Evolutionary conservation across 169 alveolate genomes (phyloP).

Genomic region (Perkinsus chesapeaki): DNA sequence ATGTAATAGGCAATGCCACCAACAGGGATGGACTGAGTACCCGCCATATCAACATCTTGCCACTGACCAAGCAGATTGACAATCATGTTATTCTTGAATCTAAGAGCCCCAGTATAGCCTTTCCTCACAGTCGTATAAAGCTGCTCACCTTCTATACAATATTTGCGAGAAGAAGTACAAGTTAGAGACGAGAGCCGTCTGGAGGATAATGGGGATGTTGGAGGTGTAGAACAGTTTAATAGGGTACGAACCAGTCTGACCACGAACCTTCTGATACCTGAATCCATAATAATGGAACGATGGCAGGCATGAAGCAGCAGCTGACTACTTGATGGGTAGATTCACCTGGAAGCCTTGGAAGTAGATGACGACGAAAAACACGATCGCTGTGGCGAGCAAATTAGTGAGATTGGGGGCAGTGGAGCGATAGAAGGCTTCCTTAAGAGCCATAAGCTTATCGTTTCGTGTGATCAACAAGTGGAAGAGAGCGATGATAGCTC

Average conservation of each 20-base stretch:
- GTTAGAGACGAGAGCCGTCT: constrained; percentile 96
- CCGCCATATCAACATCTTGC: constrained; percentile 66
- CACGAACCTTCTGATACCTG: constrained; percentile 85
- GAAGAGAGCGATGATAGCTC: constrained; percentile 95
- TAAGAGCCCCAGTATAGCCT: not conserved
- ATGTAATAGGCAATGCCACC: constrained; percentile 99
- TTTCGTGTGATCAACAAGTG: constrained; percentile 90
- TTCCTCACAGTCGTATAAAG: not conserved
- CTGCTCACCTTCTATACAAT: constrained; percentile 66
- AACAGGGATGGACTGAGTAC: constrained; percentile 95
- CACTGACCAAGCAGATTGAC: constrained; percentile 89
- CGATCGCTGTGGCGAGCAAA: constrained; percentile 91
- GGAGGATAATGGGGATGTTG: constrained; percentile 98
- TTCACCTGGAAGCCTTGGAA: constrained; percentile 76
- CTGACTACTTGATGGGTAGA: not conserved
- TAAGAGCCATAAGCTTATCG: constrained; percentile 76
- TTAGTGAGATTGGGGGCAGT: constrained; percentile 96
- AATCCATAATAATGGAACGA: not conserved
- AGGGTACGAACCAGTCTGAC: constrained; percentile 96
- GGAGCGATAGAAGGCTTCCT: constrained; percentile 93
- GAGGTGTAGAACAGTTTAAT: constrained; percentile 98
- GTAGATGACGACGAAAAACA: constrained; percentile 94
- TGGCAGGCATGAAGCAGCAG: not conserved
- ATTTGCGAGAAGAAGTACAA: constrained; percentile 97
- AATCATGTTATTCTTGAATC: constrained; percentile 89